Evolutionary conservation across 164 flowering plant species (phyloP), one percentile per base, ranked within the genome.

Genomic region (Nelumbo lutea): DNA sequence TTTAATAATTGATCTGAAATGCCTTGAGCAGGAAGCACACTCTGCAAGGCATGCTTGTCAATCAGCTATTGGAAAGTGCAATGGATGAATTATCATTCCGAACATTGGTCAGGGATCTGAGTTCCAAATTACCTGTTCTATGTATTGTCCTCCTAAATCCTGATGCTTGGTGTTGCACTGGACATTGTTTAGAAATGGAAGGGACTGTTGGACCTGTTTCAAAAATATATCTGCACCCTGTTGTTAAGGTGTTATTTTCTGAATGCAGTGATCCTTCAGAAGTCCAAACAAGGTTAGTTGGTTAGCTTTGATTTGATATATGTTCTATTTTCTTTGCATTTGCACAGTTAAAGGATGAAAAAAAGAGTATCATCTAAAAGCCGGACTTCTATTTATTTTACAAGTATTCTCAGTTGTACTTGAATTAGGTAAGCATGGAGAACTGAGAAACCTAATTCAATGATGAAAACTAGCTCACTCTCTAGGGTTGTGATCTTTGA

Each of bases 21-120:
- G 27, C 66, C 7, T 42, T 72, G n/a, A 50, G 73, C 84, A 95
- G 99, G 89, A 81, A 79, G 7, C 85, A 96, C 72, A 83, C 89
- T 6, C 75, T 91, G 81, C 90, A 85, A 57, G 84, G 86, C 72
- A 84, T 88, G 88, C 87, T 96, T 68, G 64, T 85, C 45, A 79
- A 66, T 75, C 95, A 85, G 72, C 79, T 93, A 42, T 62, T 87
- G 68, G 91, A 89, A 76, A 83, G 76, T 80, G 96, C 97, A 64
- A 75, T 75, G 48, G 96, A 93, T 63, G 99, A 93, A 75, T 69
- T 88, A 66, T 87, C 96, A 70, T 96, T 85, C 70, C 83, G 93
- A 64, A 88, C 96, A 42, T 73, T 90, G 73, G 82, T 96, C 45
- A 85, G 80, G 73, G 93, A 93, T 82, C 64, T 96, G 70, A 77